These are phyloP conservation scores for Fraxinus velutina DNA, from an alignment of 305 asterid species.

Conservation along the genomic window DNA sequence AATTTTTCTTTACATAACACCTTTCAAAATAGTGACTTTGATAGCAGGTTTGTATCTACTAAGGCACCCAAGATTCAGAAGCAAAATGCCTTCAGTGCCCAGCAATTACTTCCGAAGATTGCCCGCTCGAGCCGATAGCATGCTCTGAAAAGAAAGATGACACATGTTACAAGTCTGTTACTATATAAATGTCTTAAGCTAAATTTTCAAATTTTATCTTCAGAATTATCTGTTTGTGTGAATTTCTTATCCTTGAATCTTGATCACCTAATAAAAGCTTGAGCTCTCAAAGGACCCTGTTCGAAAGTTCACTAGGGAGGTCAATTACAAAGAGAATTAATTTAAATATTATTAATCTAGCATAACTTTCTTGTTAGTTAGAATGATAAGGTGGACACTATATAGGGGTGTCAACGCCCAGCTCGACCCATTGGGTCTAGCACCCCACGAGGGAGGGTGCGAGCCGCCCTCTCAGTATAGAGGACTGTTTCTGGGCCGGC, in stretches of 20 bases:
- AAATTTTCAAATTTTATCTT: not conserved
- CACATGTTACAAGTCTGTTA: not conserved
- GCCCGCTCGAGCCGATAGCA: conserved; percentile 32
- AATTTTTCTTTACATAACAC: conserved; percentile 27
- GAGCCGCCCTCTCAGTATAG: not conserved
- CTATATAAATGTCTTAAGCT: not conserved
- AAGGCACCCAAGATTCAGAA: conserved; percentile 36
- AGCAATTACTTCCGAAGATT: conserved; percentile 35
- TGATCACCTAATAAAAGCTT: not conserved
- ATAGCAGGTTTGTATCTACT: conserved; percentile 20
- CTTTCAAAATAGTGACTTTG: conserved; percentile 26
- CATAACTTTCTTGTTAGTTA: not conserved
- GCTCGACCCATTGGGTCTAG: not conserved
- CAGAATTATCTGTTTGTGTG: not conserved
- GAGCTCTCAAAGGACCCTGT: not conserved
- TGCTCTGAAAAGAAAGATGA: conserved; percentile 25
- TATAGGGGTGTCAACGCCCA: not conserved
- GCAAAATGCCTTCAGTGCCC: conserved; percentile 35
- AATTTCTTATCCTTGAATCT: not conserved
- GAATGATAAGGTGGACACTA: not conserved
- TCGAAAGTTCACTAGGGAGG: not conserved
- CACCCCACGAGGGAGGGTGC: not conserved
- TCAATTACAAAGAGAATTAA: not conserved
- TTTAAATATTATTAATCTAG: not conserved
- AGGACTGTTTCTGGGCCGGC: not conserved